Evolutionary conservation across 768 basidiomycete genomes (phyloP).

Genomic region (Pleurotus djamor): DNA sequence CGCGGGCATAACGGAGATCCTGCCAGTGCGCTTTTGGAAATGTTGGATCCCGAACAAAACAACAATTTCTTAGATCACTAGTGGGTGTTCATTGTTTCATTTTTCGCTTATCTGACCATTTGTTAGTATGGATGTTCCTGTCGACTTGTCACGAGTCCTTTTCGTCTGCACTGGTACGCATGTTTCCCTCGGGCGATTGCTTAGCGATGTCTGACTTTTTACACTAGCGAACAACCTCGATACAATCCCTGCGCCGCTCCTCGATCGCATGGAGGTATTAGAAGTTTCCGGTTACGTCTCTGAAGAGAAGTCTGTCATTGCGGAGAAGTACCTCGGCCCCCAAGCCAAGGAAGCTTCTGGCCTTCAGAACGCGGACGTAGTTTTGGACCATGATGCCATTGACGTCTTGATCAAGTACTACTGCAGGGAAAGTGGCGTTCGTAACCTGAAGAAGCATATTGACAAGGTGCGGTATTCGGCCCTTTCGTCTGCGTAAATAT

Average conservation of each 20-base stretch:
- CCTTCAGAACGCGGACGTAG: slow-evolving; percentile 80
- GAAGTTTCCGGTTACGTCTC: slow-evolving; percentile 95
- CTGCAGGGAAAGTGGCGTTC: slow-evolving; percentile 94
- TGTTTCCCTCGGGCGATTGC: neutral
- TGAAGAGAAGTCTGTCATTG: slow-evolving; percentile 89
- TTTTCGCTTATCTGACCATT: slow-evolving; percentile 5
- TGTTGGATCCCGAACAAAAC: slow-evolving; percentile 96
- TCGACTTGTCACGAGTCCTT: slow-evolving; percentile 92
- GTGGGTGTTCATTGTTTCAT: slow-evolving; percentile 29
- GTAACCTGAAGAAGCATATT: slow-evolving; percentile 97
- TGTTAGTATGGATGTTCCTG: slow-evolving; percentile 89
- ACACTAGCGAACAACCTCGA: slow-evolving; percentile 78
- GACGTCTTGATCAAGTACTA: slow-evolving; percentile 95
- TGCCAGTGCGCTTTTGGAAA: slow-evolving; percentile 85
- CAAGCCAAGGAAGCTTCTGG: slow-evolving; percentile 93
- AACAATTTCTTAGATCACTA: slow-evolving; percentile 94
- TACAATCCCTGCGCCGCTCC: slow-evolving; percentile 89
- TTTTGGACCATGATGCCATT: slow-evolving; percentile 72
- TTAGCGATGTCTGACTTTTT: neutral
- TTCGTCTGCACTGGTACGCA: slow-evolving; percentile 81
- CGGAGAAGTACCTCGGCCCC: slow-evolving; percentile 83
- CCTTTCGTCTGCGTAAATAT: neutral
- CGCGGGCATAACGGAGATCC: slow-evolving; percentile 92
- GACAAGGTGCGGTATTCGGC: slow-evolving; percentile 70
- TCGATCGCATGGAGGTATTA: slow-evolving; percentile 96